Evolutionary conservation across 768 basidiomycete species (phyloP), one percentile per base, ranked within the genome.

Genomic region (Russula sp.): DNA sequence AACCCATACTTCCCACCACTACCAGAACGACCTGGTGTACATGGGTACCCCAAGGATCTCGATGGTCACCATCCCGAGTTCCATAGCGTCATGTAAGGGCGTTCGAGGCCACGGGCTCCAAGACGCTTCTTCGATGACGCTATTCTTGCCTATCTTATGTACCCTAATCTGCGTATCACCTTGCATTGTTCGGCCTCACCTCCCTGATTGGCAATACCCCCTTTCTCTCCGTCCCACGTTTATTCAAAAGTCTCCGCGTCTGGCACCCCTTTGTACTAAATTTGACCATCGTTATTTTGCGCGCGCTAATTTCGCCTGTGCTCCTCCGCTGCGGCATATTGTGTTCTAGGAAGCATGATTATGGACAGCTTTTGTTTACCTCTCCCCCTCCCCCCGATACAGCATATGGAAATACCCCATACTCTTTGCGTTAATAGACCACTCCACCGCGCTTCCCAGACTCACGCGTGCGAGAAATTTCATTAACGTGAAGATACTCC

Each of bases 111-210:
- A 36, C 46, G 51, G 67, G 57, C 52, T 66, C 59, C 59, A 59
- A 57, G 57, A 61, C 32, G 61, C 61, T 32, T 32, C 46, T 59
- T 20, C 26, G 20, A 67, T 67, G 63, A 67, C 63, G 66, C 63
- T 65, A 67, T 67, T 67, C 63, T 67, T 67, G 66, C 66, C 49
- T 67, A 67, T 67, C 66, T 65, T 65, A 64, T 67, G 66, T 64
- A 67, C 53, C 65, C 53, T 64, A 64, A 64, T 60, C 57, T 65
- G 61, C 36, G 38, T 59, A 63, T 57, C 57, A 57, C 60, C 28
- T 22, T 52, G 57, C 65, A 63, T 59, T 58, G 62, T 57, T 44
- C n/a, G 51, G 58, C 51, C 66, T 32, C 63, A 65, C 54, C 49
- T 60, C 57, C 65, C 49, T 59, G 59, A 57, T 59, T 64, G 42